phyloP scores from a whole-genome alignment of 768 basidiomycete species.

The Kwoniella bestiolae region DNA sequence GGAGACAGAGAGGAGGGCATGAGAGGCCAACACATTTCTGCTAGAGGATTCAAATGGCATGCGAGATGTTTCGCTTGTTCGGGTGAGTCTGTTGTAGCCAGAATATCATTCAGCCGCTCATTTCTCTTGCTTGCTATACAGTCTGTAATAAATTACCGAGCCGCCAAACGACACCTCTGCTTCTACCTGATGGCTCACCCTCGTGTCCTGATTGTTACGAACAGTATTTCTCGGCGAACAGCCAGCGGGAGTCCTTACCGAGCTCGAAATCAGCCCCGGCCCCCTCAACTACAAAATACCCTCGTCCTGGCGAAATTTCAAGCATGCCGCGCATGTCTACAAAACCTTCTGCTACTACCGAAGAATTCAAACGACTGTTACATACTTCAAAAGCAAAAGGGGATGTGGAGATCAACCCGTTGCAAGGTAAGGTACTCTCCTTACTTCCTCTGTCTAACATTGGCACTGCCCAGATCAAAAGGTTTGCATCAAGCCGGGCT shows the following conservation, averaged over 20 bases:
- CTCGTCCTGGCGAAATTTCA: conserved; percentile 11
- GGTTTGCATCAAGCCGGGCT: no score
- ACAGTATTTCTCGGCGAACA: not conserved
- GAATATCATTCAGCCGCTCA: not conserved
- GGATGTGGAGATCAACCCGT: no score
- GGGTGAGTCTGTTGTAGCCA: conserved; percentile 1
- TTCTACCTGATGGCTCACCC: conserved; percentile 2
- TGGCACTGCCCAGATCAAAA: no score
- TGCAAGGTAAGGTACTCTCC: no score
- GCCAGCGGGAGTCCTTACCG: not conserved
- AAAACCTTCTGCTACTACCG: not conserved
- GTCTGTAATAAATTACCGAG: conserved; percentile 8
- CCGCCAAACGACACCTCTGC: not conserved
- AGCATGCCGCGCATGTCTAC: not conserved
- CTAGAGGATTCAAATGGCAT: conserved; percentile 20
- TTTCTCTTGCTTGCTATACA: no score
- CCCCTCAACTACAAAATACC: not conserved
- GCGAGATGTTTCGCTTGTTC: conserved; percentile 23
- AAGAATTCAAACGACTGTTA: conserved; percentile 1
- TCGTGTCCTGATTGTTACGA: conserved; percentile 12
- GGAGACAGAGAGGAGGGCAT: conserved; percentile 25
- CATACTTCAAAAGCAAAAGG: not conserved
- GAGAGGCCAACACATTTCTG: conserved; percentile 16
- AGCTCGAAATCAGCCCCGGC: not conserved
- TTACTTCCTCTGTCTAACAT: no score